phyloP scores from a whole-genome alignment of 768 basidiomycete genomes.

The Rhizopogon vinicolor region DNA sequence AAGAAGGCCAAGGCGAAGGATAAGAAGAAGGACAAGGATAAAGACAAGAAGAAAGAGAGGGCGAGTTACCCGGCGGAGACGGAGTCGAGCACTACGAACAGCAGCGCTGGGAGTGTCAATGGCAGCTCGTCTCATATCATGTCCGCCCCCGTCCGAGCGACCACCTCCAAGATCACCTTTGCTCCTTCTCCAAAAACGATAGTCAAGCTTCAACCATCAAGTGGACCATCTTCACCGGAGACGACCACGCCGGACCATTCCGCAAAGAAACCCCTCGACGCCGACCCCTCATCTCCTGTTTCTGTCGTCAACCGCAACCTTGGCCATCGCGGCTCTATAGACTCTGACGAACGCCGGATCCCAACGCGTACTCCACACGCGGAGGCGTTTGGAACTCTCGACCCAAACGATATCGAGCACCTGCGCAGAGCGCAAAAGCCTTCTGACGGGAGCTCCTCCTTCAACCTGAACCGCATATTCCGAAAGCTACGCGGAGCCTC shows the following conservation, averaged over 20 bases:
- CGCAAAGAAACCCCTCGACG: constrained; percentile 2
- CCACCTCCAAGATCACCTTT: constrained; percentile 11
- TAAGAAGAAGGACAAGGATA: constrained; percentile 27
- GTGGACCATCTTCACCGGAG: constrained; percentile 20
- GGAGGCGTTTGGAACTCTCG: constrained; percentile 57
- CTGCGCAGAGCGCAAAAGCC: constrained; percentile 30
- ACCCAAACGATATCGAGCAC: constrained; percentile 48
- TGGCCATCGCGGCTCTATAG: constrained; percentile 22
- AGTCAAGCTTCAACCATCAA: constrained; percentile 1
- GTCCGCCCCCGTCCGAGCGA: constrained; percentile 6
- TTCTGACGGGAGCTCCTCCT: constrained; percentile 11
- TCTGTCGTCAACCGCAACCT: constrained; percentile 9
- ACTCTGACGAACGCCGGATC: constrained; percentile 16
- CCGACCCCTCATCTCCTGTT: constrained; percentile 6
- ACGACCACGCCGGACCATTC: constrained; percentile 4
- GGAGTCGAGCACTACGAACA: constrained; percentile 23
- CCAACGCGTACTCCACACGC: constrained; percentile 55
- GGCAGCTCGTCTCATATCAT: constrained; percentile 2
- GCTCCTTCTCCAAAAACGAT: constrained; percentile 12
- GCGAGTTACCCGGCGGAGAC: constrained; percentile 24
- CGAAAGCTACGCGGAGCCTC: constrained; percentile 14
- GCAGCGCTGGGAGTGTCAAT: constrained; percentile 24
- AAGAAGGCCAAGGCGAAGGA: constrained; percentile 14
- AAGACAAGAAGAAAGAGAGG: constrained; percentile 26
- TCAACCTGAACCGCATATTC: constrained; percentile 14